Evolutionary conservation across 108 stramenopile genomes (phyloP).

Genomic region (Fragilaria radians): DNA sequence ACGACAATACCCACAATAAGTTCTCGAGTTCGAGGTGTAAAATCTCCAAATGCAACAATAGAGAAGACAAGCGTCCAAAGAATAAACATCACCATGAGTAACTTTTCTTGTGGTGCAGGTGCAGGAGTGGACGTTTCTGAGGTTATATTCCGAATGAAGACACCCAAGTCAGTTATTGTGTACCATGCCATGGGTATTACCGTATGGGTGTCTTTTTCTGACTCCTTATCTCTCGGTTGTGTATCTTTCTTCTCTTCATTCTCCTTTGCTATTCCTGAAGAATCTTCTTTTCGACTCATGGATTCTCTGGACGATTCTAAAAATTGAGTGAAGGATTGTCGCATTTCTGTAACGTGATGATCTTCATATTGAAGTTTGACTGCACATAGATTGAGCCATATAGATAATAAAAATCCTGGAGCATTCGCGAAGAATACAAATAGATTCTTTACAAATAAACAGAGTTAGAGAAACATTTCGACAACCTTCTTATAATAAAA

Average conservation of each 20-base stretch:
- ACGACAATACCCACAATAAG: constrained; percentile 46
- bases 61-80: constrained; percentile 44
- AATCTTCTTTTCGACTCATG: not conserved
- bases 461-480: no score
- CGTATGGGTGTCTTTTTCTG: no score
- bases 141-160: constrained; percentile 46
- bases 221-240: not conserved
- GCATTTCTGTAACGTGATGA: constrained; percentile 20
- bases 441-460: constrained; percentile 19
- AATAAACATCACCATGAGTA: constrained; percentile 35
- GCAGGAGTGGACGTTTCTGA: constrained; percentile 54
- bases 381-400: constrained; percentile 68
- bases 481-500: not conserved
- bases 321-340: constrained; percentile 29
- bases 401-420: constrained; percentile 40
- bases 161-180: constrained; percentile 26
- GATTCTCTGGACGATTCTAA: constrained; percentile 21
- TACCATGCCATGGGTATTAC: no score
- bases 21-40: not conserved
- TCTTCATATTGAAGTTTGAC: constrained; percentile 59
- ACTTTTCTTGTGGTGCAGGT: constrained; percentile 51
- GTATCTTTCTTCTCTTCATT: not conserved
- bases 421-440: constrained; percentile 62
- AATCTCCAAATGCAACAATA: constrained; percentile 19
- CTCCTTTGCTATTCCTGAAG: not conserved